Percentiles rank a stretch among this genome's conserved stretches.
phyloP scores from a whole-genome alignment of 768 basidiomycete species.

The Amanita subjunquillea region DNA sequence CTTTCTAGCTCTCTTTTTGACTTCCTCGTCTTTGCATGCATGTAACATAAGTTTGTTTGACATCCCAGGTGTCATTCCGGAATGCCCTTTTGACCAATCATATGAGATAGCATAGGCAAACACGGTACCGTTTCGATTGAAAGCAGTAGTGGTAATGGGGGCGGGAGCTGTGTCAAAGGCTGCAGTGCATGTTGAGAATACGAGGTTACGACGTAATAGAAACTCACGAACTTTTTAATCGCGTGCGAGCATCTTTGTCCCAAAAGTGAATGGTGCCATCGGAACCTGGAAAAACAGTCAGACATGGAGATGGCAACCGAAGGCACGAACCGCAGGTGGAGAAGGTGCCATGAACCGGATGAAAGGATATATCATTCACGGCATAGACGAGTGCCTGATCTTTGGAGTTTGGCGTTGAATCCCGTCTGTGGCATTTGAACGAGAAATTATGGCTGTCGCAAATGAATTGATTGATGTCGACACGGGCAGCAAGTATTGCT shows the following conservation, averaged over 20 bases:
- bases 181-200: slow-evolving; percentile 13
- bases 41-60: slow-evolving; percentile 81
- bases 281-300: slow-evolving; percentile 34
- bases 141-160: slow-evolving; percentile 71
- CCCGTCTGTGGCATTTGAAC: slow-evolving; percentile 75
- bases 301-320: background rate
- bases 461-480: background rate
- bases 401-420: slow-evolving; percentile 43
- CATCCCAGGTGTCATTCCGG: slow-evolving; percentile 62
- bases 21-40: slow-evolving; percentile 80
- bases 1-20: slow-evolving; percentile 53
- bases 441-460: slow-evolving; percentile 64
- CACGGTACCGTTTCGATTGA: slow-evolving; percentile 82
- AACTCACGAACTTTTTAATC: slow-evolving; percentile 66
- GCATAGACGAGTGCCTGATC: slow-evolving; percentile 67
- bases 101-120: slow-evolving; percentile 92
- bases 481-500: background rate
- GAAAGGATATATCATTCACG: slow-evolving; percentile 83
- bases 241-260: slow-evolving; percentile 89
- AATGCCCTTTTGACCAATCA: slow-evolving; percentile 90
- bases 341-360: slow-evolving; percentile 78
- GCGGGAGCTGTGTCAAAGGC: slow-evolving; percentile 68
- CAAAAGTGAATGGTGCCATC: slow-evolving; percentile 89
- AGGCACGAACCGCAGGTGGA: slow-evolving; percentile 56
- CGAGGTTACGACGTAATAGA: background rate